phyloP scores from a whole-genome alignment of 78 protist species.

The Anaeramoeba flamelloides region DNA sequence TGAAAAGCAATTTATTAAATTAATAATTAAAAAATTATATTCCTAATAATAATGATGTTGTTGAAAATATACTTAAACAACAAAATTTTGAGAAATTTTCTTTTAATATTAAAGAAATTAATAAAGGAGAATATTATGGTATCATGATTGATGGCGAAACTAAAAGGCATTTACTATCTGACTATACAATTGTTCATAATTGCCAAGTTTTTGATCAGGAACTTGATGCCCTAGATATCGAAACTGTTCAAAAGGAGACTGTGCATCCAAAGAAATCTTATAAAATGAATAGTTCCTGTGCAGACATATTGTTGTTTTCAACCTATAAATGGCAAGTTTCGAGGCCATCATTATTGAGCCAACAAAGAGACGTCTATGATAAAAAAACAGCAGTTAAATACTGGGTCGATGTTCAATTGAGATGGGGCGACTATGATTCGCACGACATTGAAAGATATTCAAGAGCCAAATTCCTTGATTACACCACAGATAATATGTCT shows the following conservation, averaged over 20 bases:
- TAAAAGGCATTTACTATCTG: not conserved
- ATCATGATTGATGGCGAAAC: no score
- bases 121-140: no score
- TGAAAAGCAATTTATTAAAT: no score
- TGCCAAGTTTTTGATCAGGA: constrained; percentile 90
- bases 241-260: constrained; percentile 94
- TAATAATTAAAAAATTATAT: no score
- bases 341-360: constrained; percentile 85
- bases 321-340: constrained; percentile 92
- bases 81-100: no score
- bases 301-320: constrained; percentile 91
- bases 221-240: constrained; percentile 86
- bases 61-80: no score
- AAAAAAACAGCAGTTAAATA: constrained; percentile 57
- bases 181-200: not conserved
- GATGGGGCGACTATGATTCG: constrained; percentile 92
- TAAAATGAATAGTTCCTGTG: constrained; percentile 93
- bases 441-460: constrained; percentile 83
- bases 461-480: constrained; percentile 93
- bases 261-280: constrained; percentile 99
- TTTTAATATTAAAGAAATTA: no score
- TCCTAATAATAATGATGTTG: no score
- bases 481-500: constrained; percentile 85
- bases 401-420: constrained; percentile 98
- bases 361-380: constrained; percentile 68